phyloP scores from a whole-genome alignment of 768 basidiomycete species.

The Exsudoporus frostii region DNA sequence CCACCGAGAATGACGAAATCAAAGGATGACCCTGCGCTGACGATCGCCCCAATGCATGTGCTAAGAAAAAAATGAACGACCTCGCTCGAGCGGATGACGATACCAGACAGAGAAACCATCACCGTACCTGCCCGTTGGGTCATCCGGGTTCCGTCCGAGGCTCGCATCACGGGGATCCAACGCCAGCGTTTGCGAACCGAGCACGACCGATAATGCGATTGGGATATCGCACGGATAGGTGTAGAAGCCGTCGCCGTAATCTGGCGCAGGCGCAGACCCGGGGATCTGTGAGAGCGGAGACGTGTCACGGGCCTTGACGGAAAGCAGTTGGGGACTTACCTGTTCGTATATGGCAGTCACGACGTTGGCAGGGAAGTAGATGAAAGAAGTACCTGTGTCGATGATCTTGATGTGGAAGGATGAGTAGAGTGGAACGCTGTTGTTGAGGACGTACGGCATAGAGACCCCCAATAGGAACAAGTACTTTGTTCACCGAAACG shows the following conservation, averaged over 20 bases:
- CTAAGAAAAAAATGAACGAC: slow-evolving; percentile 22
- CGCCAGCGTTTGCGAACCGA: slow-evolving; percentile 40
- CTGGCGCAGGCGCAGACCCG: slow-evolving; percentile 37
- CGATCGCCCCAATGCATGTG: slow-evolving; percentile 55
- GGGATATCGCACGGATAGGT: slow-evolving; percentile 48
- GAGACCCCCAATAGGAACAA: background rate
- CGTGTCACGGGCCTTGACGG: background rate
- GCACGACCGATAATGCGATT: slow-evolving; percentile 39
- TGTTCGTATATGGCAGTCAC: slow-evolving; percentile 45
- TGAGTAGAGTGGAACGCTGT: background rate
- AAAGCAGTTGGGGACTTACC: slow-evolving; percentile 25
- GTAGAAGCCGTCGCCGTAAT: slow-evolving; percentile 51
- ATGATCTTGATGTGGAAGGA: slow-evolving; percentile 43
- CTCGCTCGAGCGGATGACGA: background rate
- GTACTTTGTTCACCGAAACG: slow-evolving; percentile 35
- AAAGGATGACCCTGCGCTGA: slow-evolving; percentile 32
- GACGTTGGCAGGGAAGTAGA: slow-evolving; percentile 50
- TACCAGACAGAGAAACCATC: too few relatives aligned
- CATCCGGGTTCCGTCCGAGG: slow-evolving; percentile 40
- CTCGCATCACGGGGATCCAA: slow-evolving; percentile 54
- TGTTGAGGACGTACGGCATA: slow-evolving; percentile 16
- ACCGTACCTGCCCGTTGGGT: slow-evolving; percentile 29
- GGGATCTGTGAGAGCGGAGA: slow-evolving; percentile 42
- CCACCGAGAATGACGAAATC: slow-evolving; percentile 19
- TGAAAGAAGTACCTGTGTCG: slow-evolving; percentile 66